Evolutionary conservation across 2,329 filamentous ascomycete genomes (phyloP).

Genomic region (Ceratocystiopsis brevicomis): DNA sequence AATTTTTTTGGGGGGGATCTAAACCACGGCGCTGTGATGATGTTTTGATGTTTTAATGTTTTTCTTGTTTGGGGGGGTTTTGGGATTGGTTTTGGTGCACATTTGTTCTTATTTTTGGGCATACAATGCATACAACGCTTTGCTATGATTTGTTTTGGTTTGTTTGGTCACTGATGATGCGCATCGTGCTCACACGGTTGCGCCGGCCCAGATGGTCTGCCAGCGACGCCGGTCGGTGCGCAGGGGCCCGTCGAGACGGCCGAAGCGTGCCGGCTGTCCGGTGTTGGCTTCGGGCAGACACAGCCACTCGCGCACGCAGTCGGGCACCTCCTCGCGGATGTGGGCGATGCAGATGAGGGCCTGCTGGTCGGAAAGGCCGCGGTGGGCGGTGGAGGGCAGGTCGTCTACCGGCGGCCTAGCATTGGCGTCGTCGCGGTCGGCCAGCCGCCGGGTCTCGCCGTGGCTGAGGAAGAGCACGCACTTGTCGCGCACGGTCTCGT

Average conservation of each 20-base stretch:
- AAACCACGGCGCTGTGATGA: background rate
- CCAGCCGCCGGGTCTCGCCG: constrained; percentile 33
- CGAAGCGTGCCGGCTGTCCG: constrained; percentile 40
- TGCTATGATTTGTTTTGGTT: background rate
- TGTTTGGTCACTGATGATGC: too few relatives aligned
- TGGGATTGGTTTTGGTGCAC: background rate
- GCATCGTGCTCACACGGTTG: too few relatives aligned
- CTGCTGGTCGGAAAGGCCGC: constrained; percentile 49
- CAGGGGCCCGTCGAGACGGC: constrained; percentile 42
- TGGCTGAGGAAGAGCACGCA: constrained; percentile 62
- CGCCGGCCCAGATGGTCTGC: constrained; percentile 41
- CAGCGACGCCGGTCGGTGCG: constrained; percentile 37
- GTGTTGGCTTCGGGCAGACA: constrained; percentile 63
- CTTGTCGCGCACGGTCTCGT: constrained; percentile 63
- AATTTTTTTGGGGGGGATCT: background rate
- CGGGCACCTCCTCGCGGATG: constrained; percentile 74
- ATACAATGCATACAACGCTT: background rate
- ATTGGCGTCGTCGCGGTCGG: constrained; percentile 3
- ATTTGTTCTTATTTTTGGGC: background rate
- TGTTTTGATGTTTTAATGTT: background rate
- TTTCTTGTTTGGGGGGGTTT: too few relatives aligned
- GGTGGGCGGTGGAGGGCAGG: constrained; percentile 22
- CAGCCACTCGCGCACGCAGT: constrained; percentile 66
- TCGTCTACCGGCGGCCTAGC: constrained; percentile 22
- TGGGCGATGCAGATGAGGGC: constrained; percentile 88